Evolutionary conservation across 331 rosid species (phyloP).

Genomic region (Arachis monticola): DNA sequence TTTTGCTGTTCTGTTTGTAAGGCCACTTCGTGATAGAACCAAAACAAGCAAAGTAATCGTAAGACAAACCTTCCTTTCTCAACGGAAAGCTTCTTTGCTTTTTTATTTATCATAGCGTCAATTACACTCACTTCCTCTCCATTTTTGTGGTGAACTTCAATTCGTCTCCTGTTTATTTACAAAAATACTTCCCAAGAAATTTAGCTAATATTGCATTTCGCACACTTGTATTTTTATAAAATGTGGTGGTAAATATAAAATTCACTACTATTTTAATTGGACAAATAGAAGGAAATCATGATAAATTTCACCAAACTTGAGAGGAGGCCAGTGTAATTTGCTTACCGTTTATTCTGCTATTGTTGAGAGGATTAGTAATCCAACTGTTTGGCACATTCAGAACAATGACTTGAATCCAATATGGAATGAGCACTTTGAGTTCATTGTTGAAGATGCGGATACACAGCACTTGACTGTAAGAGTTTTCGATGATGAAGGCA

Average conservation of each 20-base stretch:
- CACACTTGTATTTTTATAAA: too few species aligned
- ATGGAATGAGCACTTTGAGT: slow-evolving; percentile 95
- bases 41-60: slow-evolving; percentile 82
- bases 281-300: too few species aligned
- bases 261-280: too few species aligned
- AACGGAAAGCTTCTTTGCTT: slow-evolving; percentile 7
- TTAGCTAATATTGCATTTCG: too few species aligned
- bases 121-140: too few species aligned
- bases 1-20: slow-evolving; percentile 71
- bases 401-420: slow-evolving; percentile 85
- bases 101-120: background rate
- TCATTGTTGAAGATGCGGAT: slow-evolving; percentile 71
- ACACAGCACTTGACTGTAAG: slow-evolving; percentile 84
- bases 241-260: too few species aligned
- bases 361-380: slow-evolving; percentile 1
- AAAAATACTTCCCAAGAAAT: too few species aligned
- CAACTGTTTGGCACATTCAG: slow-evolving; percentile 50
- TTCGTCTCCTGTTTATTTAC: too few species aligned
- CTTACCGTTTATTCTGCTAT: background rate
- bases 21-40: slow-evolving; percentile 77
- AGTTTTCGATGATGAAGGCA: slow-evolving; percentile 83
- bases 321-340: too few species aligned
- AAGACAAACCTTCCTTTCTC: slow-evolving; percentile 44
- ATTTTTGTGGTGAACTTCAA: too few species aligned
- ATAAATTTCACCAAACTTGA: too few species aligned